Conservation (phyloP, 257 asterid species). For the Linderniella brevidens region DNA sequence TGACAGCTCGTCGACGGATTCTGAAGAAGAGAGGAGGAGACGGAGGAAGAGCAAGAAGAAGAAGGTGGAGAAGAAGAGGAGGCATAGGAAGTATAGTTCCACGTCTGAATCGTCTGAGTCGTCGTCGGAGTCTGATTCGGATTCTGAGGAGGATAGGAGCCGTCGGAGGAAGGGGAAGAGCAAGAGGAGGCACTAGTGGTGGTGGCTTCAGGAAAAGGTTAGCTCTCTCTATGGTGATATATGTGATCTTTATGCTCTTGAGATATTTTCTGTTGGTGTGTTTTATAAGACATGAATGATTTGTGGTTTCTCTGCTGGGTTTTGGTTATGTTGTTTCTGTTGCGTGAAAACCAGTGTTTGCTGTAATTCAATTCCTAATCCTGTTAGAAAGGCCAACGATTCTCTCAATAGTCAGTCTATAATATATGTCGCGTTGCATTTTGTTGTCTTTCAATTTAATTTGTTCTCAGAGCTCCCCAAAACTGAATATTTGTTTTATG, state of each 20-base stretch:
- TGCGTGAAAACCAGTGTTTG: no score
- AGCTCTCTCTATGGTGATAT: neutral
- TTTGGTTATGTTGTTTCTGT: no score
- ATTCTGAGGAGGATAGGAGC: constrained; percentile 37
- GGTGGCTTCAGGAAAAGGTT: neutral
- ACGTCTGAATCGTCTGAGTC: constrained; percentile 37
- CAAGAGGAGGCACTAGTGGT: constrained; percentile 27
- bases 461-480: no score
- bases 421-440: no score
- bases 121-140: constrained; percentile 68
- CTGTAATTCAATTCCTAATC: no score
- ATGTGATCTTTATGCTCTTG: neutral
- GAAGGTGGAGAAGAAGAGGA: constrained; percentile 44
- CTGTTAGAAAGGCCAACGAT: no score
- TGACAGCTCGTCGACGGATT: constrained; percentile 52
- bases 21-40: constrained; percentile 90
- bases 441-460: no score
- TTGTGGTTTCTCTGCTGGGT: no score
- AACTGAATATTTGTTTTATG: no score
- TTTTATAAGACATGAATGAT: no score
- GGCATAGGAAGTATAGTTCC: constrained; percentile 26
- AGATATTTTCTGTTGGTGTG: no score
- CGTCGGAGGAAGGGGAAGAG: constrained; percentile 51
- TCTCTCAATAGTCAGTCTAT: no score
- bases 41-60: constrained; percentile 55